Conservation (phyloP, 192 early-diverging fungal genomes). For the Coemansia sp. region DNA sequence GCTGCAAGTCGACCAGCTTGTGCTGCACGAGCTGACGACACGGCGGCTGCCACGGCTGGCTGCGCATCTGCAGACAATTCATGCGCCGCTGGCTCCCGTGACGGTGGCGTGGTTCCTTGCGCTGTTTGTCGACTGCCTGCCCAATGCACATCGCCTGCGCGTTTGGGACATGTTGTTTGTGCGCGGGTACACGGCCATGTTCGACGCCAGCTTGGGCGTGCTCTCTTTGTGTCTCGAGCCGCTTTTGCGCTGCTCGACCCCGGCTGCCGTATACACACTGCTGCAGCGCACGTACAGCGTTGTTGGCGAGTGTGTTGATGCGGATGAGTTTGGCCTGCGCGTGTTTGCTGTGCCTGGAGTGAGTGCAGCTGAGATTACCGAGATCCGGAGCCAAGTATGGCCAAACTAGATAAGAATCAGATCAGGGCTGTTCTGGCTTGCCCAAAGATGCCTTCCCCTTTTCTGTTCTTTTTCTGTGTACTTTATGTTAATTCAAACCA, state of each 20-base stretch:
- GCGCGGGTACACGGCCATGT: conserved; percentile 52
- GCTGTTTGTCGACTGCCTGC: conserved; percentile 56
- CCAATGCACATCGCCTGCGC: conserved; percentile 50
- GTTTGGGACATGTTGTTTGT: conserved; percentile 62
- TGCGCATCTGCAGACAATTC: conserved; percentile 40
- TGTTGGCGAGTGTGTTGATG: conserved; percentile 38
- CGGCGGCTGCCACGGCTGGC: conserved; percentile 53
- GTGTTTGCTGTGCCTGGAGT: conserved; percentile 26
- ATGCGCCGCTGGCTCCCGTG: conserved; percentile 45
- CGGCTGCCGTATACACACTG: conserved; percentile 47
- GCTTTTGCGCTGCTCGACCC: conserved; percentile 50
- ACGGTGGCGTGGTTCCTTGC: conserved; percentile 61
- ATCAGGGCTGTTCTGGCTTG: too few relatives aligned
- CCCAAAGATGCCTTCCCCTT: conserved; percentile 1
- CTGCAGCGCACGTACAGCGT: conserved; percentile 52
- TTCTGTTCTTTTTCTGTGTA: conserved; percentile 3
- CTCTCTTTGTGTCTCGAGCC: conserved; percentile 50
- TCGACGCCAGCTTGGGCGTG: conserved; percentile 55
- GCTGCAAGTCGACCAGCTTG: conserved; percentile 56
- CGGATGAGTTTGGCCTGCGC: conserved; percentile 42
- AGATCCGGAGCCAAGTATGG: conserved; percentile 15
- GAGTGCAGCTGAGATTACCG: conserved; percentile 12
- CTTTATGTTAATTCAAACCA: neutral
- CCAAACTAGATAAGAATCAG: neutral
- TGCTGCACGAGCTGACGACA: conserved; percentile 54